Base-by-base conservation (phyloP, 495 filamentous ascomycete genomes). In the Penicillium subrubescens region DNA sequence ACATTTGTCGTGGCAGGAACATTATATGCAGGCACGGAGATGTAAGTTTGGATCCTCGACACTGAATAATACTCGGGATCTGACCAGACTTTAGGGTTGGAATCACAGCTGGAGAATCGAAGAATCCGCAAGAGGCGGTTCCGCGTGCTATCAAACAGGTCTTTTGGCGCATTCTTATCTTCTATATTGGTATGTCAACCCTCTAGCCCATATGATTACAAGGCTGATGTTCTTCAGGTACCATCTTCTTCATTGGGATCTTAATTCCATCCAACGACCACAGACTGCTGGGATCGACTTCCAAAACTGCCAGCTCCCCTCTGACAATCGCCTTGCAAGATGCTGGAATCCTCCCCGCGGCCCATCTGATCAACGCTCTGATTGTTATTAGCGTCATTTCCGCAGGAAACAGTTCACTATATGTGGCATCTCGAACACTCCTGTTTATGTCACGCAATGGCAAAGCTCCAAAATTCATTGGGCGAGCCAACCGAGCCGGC, bases 1-100 rank as follows among this genome's bases (percentile, higher is more conserved):
- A 74, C 73, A 0, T 91, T 92, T 69, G 89, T 92, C 64, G 89
- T 85, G 34, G 90, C 90, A 5, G 88, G 88, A 23, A 91, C 91
- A 58, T 79, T 90, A 21, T 92, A 90, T 76, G 84, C 82, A 48
- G 90, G 90, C 15, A 91, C 89, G 2, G 90, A 92, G 64, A 79
- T 92, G 76, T 41, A 2, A 41, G 35, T 41, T 0, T 17, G 1
- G 14, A 41, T 17, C 17, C 1, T 17, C 15, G 15, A 14, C 4
- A 6, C 14, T 41, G 14, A 15, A 41, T 0, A 41, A 4, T 3
- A 41, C 10, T 5, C 12, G 2, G 3, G 5, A 41, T 11, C 37
- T 41, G 15, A 41, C 37, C 15, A 41, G 37, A 6, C 37, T 41
- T 17, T 41, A 41, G 37, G 37, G 88, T 91, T 44, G 89, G 88